Evolutionary conservation across 2,329 filamentous ascomycete species (phyloP), one percentile per base, ranked within the genome.

Genomic region (Verticillium isaacii): DNA sequence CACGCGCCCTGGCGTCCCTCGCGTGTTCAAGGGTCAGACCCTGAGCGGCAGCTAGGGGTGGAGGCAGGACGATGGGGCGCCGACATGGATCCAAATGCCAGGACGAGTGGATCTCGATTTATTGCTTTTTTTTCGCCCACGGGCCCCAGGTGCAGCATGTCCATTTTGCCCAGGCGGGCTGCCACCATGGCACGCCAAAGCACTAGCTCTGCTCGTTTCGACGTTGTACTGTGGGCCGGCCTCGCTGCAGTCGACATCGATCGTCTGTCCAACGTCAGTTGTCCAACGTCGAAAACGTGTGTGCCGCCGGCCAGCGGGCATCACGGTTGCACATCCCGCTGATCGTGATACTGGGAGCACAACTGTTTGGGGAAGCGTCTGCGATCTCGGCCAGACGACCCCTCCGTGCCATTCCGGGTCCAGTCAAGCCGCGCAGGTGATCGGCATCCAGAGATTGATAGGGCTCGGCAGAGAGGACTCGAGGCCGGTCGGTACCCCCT

Each of bases 51-150:
- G 57, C 57, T 58, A 58, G 57, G 55, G 45, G 45, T 52, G 45
- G n/a, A 52, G 45, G 45, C 45, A 52, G 45, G n/a, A 52, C 23
- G 34, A 57, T 25, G 55, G 55, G 55, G 55, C 55, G 32, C 55
- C 11, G 19, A 23, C 45, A 52, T 52, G 45, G 45, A 52, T 52
- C 19, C 55, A 57, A 36, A 34, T 57, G 32, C 55, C 55, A 57
- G 15, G 55, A n/a, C 32, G 55, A 57, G 57, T 58, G 57, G 57
- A 58, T 58, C 57, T 50, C 57, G 57, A 58, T 58, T 58, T 39
- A 58, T 58, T 58, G 57, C 57, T 58, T 58, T 58, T 29, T 23
- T 58, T 58, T 14, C 37, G 37, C 37, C 37, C 14, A 41, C 15
- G 37, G 36, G 36, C 36, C 37, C 37, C 37, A 41, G 37, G 14